Evolutionary conservation across 2,329 filamentous ascomycete genomes (phyloP).

Genomic region (Exophiala alcalophila): DNA sequence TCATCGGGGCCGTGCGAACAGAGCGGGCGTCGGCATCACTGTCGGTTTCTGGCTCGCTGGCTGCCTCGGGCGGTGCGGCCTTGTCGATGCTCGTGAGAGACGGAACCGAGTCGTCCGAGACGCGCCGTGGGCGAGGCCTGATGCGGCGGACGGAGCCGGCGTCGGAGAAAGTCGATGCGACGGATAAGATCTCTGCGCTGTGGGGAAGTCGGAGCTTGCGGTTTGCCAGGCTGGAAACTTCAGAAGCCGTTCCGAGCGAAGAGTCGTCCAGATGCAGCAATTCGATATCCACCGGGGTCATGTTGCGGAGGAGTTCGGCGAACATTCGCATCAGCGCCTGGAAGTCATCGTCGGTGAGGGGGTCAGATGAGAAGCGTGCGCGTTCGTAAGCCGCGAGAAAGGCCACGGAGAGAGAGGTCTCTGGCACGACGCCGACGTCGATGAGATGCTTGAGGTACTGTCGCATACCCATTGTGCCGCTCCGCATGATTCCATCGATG

Average conservation of each 20-base stretch:
- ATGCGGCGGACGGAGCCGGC: conserved; percentile 22
- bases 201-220: background rate
- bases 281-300: conserved; percentile 62
- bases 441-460: conserved; percentile 74
- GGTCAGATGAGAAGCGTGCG: conserved; percentile 73
- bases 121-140: conserved; percentile 15
- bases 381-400: conserved; percentile 79
- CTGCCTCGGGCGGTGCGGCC: too few species aligned
- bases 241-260: conserved; percentile 19
- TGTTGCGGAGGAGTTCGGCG: conserved; percentile 72
- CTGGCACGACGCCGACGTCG: conserved; percentile 60
- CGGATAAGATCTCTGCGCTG: conserved; percentile 12
- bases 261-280: conserved; percentile 42
- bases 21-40: conserved; percentile 12
- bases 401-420: conserved; percentile 47
- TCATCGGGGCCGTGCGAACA: conserved; percentile 16
- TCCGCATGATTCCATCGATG: conserved; percentile 68
- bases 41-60: conserved; percentile 7
- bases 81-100: conserved; percentile 21
- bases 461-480: conserved; percentile 68
- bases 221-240: conserved; percentile 13
- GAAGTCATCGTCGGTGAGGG: conserved; percentile 69
- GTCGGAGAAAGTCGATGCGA: conserved; percentile 19
- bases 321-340: conserved; percentile 79
- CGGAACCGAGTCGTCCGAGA: conserved; percentile 27